Evolutionary conservation across 495 filamentous ascomycete genomes (phyloP).

Genomic region (Xylaria curta): DNA sequence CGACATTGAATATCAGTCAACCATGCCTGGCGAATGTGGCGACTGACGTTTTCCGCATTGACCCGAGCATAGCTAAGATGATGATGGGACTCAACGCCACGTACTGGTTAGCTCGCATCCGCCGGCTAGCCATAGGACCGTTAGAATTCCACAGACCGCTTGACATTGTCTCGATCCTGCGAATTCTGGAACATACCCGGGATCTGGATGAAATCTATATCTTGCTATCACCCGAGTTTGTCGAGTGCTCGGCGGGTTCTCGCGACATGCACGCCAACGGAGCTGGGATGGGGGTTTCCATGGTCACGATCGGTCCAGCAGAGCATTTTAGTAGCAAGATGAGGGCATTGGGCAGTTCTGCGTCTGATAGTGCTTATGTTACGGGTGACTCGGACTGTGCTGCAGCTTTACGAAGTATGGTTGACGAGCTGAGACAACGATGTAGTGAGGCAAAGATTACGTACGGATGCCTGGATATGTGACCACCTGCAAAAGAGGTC

Average conservation of each 20-base stretch:
- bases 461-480: constrained; percentile 19
- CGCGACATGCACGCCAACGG: neutral
- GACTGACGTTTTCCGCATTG: constrained; percentile 23
- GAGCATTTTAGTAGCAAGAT: neutral
- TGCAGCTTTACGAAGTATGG: constrained; percentile 7
- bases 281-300: neutral
- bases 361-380: neutral
- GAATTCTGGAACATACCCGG: constrained; percentile 19
- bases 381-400: constrained; percentile 8
- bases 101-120: constrained; percentile 20
- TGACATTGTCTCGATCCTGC: constrained; percentile 10
- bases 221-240: constrained; percentile 10
- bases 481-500: neutral
- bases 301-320: neutral
- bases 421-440: constrained; percentile 18
- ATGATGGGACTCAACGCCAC: neutral
- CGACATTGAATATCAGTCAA: constrained; percentile 21
- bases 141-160: neutral
- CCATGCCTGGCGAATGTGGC: constrained; percentile 13
- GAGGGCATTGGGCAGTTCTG: neutral
- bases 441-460: constrained; percentile 20
- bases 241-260: neutral
- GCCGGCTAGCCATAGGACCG: constrained; percentile 21
- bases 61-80: constrained; percentile 24
- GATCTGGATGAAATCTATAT: constrained; percentile 27